phyloP scores from a whole-genome alignment of 2,329 filamentous ascomycete genomes.

The Phaeosphaeriaceae sp. region DNA sequence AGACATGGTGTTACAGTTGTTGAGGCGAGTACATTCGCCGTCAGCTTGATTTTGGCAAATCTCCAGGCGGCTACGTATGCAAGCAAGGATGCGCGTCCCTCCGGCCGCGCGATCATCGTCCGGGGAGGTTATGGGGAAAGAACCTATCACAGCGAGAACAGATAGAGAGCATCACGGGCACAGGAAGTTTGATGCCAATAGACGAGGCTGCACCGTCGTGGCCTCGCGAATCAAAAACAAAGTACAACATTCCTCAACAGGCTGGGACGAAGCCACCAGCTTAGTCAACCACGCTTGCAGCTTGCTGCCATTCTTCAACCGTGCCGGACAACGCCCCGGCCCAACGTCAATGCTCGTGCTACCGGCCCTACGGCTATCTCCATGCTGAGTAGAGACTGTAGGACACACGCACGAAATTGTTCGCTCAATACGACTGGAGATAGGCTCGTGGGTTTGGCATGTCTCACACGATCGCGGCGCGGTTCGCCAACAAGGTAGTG shows the following conservation, averaged over 20 bases:
- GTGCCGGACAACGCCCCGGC: background rate
- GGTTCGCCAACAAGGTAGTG: background rate
- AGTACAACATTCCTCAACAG: too few relatives aligned
- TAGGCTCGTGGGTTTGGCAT: too few relatives aligned
- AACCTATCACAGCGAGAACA: conserved; percentile 13
- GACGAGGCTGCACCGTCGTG: too few relatives aligned
- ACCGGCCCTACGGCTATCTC: conserved; percentile 1
- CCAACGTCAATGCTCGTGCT: background rate
- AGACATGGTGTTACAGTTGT: conserved; percentile 6
- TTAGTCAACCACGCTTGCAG: conserved; percentile 13
- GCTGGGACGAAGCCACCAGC: conserved; percentile 2
- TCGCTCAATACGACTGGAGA: background rate
- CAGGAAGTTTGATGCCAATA: background rate
- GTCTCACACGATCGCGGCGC: background rate
- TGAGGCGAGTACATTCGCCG: conserved; percentile 7
- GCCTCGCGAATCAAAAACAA: too few relatives aligned
- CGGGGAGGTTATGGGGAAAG: conserved; percentile 16
- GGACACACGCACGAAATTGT: background rate
- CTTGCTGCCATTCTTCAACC: background rate
- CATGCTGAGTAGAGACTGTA: background rate
- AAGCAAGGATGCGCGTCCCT: conserved; percentile 12
- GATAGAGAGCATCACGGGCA: background rate
- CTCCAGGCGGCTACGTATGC: conserved; percentile 18
- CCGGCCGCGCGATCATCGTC: conserved; percentile 14
- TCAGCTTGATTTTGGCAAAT: conserved; percentile 19